Conservation (phyloP, 768 basidiomycete species). For the Candolleomyces eurysporus region DNA sequence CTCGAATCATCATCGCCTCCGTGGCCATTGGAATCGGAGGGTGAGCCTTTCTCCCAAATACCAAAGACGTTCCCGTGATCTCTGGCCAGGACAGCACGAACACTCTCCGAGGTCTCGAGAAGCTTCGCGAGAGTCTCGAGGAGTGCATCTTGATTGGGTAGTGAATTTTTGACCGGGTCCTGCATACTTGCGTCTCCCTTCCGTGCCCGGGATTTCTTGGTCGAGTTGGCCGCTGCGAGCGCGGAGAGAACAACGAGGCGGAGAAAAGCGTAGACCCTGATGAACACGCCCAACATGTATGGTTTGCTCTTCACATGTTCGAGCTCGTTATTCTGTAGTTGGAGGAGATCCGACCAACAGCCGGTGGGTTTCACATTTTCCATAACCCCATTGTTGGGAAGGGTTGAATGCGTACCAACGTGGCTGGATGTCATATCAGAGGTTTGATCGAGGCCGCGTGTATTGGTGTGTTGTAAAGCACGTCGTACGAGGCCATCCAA, state of each 20-base stretch:
- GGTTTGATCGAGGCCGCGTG: background rate
- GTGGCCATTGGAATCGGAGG: background rate
- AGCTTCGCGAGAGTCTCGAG: conserved; percentile 23
- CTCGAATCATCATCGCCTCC: background rate
- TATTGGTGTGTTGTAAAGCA: conserved; percentile 30
- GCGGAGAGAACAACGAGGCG: conserved; percentile 28
- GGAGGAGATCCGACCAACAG: conserved; percentile 48
- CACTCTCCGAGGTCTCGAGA: conserved; percentile 37
- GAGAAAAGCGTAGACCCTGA: conserved; percentile 56
- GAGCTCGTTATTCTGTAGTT: conserved; percentile 60
- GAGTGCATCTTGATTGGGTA: background rate
- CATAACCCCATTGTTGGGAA: background rate
- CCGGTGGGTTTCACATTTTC: conserved; percentile 14
- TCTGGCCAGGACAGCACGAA: conserved; percentile 54
- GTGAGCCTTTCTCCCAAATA: conserved; percentile 52
- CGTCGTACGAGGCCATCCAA: conserved; percentile 46
- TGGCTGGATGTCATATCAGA: background rate
- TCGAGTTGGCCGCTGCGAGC: background rate
- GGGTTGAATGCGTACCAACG: background rate
- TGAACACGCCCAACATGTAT: conserved; percentile 48
- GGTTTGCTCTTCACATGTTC: conserved; percentile 44
- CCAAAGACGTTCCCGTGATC: conserved; percentile 71
- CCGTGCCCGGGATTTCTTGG: background rate
- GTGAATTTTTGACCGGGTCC: background rate
- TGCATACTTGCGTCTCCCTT: background rate